Evolutionary conservation across 1,139 yeast genomes (phyloP).

Genomic region (Yamadazyma atlantica): DNA sequence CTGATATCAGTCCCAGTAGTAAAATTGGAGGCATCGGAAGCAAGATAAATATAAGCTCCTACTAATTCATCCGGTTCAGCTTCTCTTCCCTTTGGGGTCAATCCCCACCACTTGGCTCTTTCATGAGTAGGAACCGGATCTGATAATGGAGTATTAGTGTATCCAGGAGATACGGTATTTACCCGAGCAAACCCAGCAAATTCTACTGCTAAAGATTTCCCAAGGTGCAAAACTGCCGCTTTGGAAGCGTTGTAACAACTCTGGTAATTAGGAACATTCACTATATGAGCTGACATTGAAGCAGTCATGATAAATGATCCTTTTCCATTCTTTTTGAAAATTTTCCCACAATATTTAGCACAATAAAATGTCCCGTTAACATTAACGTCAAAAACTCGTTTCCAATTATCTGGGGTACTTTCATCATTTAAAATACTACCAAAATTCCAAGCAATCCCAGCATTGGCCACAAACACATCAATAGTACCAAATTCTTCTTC

Average conservation of each 20-base stretch:
- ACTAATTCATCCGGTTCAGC: conserved; percentile 40
- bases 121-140: conserved; percentile 42
- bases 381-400: conserved; percentile 43
- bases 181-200: conserved; percentile 56
- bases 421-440: conserved; percentile 38
- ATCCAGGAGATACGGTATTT: conserved; percentile 58
- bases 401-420: conserved; percentile 48
- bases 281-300: conserved; percentile 65
- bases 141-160: conserved; percentile 55
- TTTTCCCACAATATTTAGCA: conserved; percentile 40
- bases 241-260: conserved; percentile 59
- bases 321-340: conserved; percentile 38
- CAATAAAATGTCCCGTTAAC: conserved; percentile 48
- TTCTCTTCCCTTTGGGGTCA: conserved; percentile 43
- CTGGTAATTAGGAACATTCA: conserved; percentile 66
- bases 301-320: conserved; percentile 63
- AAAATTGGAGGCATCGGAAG: conserved; percentile 41
- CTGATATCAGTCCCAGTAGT: conserved; percentile 48
- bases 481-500: conserved; percentile 38
- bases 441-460: conserved; percentile 50
- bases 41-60: conserved; percentile 45
- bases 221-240: conserved; percentile 57
- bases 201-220: conserved; percentile 54
- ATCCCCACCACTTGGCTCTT: conserved; percentile 35
- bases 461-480: conserved; percentile 55